Percentiles rank a stretch among this genome's conserved stretches.
These are phyloP conservation scores for Sordariomycetes sp. DNA, from an alignment of 2,329 filamentous ascomycete species.

Conservation along the genomic window DNA sequence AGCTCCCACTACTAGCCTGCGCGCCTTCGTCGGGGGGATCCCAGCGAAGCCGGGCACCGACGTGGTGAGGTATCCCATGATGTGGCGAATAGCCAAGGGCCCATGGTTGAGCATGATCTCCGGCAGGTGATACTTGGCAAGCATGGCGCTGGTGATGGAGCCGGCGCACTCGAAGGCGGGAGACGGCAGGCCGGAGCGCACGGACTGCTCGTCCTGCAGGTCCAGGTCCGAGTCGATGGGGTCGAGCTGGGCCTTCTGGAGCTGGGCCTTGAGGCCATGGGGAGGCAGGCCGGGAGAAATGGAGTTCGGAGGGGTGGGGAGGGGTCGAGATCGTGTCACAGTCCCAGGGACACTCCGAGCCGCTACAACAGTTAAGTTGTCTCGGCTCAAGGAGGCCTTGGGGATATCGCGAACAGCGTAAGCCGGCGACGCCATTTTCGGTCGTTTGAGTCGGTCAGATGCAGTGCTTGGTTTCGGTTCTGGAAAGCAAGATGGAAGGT, in stretches of 20 bases:
- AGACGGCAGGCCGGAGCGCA: conserved; percentile 26
- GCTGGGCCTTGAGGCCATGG: conserved; percentile 63
- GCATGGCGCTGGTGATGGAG: conserved; percentile 72
- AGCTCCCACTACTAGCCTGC: conserved; percentile 83
- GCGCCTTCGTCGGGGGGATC: conserved; percentile 80
- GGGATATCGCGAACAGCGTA: conserved; percentile 58
- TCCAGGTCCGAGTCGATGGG: conserved; percentile 80
- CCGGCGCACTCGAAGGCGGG: conserved; percentile 60
- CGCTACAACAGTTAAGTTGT: conserved; percentile 66
- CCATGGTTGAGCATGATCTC: conserved; percentile 84
- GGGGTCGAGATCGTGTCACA: conserved; percentile 50
- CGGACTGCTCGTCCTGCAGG: conserved; percentile 50
- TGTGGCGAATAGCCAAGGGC: conserved; percentile 84
- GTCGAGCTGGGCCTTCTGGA: conserved; percentile 48
- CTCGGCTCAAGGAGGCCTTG: conserved; percentile 49
- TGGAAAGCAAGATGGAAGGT: not conserved
- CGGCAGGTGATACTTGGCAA: conserved; percentile 84
- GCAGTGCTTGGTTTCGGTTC: conserved; percentile 3
- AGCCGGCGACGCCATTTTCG: conserved; percentile 55
- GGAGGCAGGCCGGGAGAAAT: conserved; percentile 82
- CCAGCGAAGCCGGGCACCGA: conserved; percentile 86
- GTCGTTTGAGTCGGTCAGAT: conserved; percentile 10
- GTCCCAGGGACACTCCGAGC: conserved; percentile 49
- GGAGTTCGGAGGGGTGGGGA: conserved; percentile 90
- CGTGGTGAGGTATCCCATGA: conserved; percentile 90